These are phyloP conservation scores for Drosera spatulata DNA, from an alignment of 179 eudicot genomes.

Conservation along the genomic window DNA sequence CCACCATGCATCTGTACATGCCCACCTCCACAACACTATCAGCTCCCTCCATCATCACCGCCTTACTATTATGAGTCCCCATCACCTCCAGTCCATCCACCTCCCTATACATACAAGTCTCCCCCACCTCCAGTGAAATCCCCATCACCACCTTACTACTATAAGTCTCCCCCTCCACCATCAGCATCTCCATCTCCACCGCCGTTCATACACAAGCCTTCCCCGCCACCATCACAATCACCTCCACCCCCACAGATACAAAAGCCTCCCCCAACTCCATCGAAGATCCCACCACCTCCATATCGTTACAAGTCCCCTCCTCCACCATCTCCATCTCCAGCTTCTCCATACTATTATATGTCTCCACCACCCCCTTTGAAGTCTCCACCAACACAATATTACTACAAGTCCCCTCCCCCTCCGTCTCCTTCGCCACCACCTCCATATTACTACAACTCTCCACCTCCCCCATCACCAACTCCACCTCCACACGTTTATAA, in stretches of 20 bases:
- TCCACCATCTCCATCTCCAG: neutral
- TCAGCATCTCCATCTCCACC: neutral
- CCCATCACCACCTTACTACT: neutral
- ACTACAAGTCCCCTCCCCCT: slow-evolving; percentile 3
- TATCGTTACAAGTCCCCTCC: neutral
- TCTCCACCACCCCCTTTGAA: neutral
- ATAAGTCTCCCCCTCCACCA: slow-evolving; percentile 1
- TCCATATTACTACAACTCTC: slow-evolving; percentile 3
- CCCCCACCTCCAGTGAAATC: neutral
- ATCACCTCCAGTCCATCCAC: neutral
- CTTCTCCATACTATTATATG: slow-evolving; percentile 6
- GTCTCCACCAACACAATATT: neutral
- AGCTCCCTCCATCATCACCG: neutral
- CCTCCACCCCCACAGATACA: neutral
- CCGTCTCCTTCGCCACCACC: slow-evolving; percentile 1
- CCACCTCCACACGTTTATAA: slow-evolving; percentile 3
- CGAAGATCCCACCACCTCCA: neutral
- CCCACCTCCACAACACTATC: neutral
- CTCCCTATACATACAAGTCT: neutral
- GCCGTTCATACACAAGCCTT: neutral
- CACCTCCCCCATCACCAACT: neutral
- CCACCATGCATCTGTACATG: neutral
- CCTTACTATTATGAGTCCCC: neutral
- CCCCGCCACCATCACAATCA: neutral
- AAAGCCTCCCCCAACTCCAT: too few species aligned